These are phyloP conservation scores for Coemansia sp. DNA, from an alignment of 371 early-diverging fungal species.

Conservation along the genomic window DNA sequence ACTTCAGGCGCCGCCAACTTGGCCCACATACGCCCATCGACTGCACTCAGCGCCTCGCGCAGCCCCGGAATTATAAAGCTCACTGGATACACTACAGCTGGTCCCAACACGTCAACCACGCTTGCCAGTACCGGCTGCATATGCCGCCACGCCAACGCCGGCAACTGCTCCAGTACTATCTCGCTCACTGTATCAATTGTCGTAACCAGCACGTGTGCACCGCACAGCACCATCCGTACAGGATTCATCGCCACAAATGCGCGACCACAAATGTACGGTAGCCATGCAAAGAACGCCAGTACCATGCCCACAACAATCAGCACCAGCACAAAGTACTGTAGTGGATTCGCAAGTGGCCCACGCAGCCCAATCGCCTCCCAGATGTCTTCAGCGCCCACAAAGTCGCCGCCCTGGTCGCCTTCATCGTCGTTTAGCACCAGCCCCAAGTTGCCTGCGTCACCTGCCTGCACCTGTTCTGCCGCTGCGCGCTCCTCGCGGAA, in stretches of 20 bases:
- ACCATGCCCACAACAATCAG: slow-evolving; percentile 69
- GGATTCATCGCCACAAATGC: slow-evolving; percentile 26
- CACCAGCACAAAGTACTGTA: slow-evolving; percentile 80
- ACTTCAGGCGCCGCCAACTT: slow-evolving; percentile 17
- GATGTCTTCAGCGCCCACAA: slow-evolving; percentile 76
- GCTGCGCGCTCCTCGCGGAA: slow-evolving; percentile 6
- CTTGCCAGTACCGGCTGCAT: slow-evolving; percentile 7
- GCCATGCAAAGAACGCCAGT: slow-evolving; percentile 70
- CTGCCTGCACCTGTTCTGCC: background rate
- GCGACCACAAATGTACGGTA: slow-evolving; percentile 66
- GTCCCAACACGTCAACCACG: background rate
- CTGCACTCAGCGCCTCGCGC: slow-evolving; percentile 2
- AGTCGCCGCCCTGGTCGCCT: slow-evolving; percentile 20
- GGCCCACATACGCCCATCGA: slow-evolving; percentile 18
- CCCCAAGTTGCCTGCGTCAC: background rate
- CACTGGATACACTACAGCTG: background rate
- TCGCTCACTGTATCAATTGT: slow-evolving; percentile 24
- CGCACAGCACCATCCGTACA: slow-evolving; percentile 20
- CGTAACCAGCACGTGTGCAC: slow-evolving; percentile 10
- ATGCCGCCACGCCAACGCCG: slow-evolving; percentile 11
- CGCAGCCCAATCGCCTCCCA: slow-evolving; percentile 87
- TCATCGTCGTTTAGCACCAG: background rate
- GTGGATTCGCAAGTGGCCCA: slow-evolving; percentile 72
- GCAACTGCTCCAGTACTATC: slow-evolving; percentile 17
- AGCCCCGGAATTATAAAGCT: slow-evolving; percentile 10